Base-by-base conservation (phyloP, 2,329 filamentous ascomycete genomes). In the Graphilbum ipis-grandicollis region DNA sequence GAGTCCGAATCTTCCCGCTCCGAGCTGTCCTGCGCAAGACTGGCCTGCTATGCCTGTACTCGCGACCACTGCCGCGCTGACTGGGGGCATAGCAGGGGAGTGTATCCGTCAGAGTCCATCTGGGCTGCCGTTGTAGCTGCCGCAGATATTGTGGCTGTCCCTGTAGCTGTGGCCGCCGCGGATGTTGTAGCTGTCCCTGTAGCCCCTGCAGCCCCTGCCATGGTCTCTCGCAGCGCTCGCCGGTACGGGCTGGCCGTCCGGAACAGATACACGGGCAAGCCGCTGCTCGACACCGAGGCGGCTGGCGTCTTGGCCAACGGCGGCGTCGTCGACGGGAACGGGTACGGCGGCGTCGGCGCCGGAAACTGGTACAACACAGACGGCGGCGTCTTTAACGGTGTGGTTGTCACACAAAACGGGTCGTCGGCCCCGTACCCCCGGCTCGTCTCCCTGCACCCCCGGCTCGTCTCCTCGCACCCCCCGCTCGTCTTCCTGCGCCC, bases 201-300 rank as follows among this genome's bases (percentile, higher is more conserved):
- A n/a, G n/a, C n/a, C n/a, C n/a, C n/a, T n/a, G n/a, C n/a, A n/a
- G n/a, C n/a, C n/a, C n/a, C n/a, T n/a, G n/a, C 53, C 45, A 68
- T 68, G 2, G 52, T 63, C 35, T 60, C 57, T 32, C 57, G 60
- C 23, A 75, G 46, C 3, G 62, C 64, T 19, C 62, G 62, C 3
- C 69, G 62, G 44, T 66, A 76, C 1, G 69, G 68, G 37, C 68
- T 75, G 19, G 59, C 54, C 1, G 66, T 65, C 21, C 67, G 59
- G 41, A 72, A 70, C 1, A 71, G 51, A 41, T 68, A 62, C 13
- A 40, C 30, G 10, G 42, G 38, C 2, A 41, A 38, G 12, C 31
- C 21, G 7, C 21, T 23, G 21, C 21, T 10, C 21, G 6, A 5
- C 6, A 10, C 21, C 21, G 21, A 5, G 21, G 21, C 21, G 21